phyloP scores from a whole-genome alignment of 2,329 filamentous ascomycete genomes.

The Neoarthrinium moseri region DNA sequence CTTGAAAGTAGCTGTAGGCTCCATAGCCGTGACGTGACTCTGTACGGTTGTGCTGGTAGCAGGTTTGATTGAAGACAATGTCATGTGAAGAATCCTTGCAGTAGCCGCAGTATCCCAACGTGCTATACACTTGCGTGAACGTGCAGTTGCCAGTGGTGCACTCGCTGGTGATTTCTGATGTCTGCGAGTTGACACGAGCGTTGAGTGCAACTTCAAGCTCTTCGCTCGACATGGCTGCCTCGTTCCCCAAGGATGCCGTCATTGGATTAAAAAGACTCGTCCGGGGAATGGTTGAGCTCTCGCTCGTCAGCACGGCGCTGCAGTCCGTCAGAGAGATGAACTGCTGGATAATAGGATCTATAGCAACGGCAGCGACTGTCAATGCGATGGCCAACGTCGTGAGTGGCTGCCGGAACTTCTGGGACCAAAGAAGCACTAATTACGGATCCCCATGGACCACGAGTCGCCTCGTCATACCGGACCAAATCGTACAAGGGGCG shows the following conservation, averaged over 20 bases:
- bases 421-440: background rate
- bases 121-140: slow-evolving; percentile 9
- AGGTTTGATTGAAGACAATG: background rate
- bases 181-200: background rate
- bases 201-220: no score
- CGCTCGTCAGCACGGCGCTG: background rate
- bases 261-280: background rate
- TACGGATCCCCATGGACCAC: slow-evolving; percentile 4
- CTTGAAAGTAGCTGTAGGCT: no score
- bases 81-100: slow-evolving; percentile 9
- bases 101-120: slow-evolving; percentile 11
- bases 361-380: background rate
- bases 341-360: background rate
- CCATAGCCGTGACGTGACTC: no score
- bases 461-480: background rate
- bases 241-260: no score
- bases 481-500: slow-evolving; percentile 8
- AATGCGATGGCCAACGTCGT: background rate
- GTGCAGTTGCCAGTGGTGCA: slow-evolving; percentile 13
- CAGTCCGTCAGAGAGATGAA: background rate
- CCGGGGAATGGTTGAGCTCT: background rate
- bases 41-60: no score
- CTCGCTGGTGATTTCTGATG: background rate
- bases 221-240: background rate
- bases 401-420: slow-evolving; percentile 1